Percentiles rank a stretch among this genome's conserved stretches.
Evolutionary conservation across 441 rosid species (phyloP).

Genomic region (Populus hybrid): DNA sequence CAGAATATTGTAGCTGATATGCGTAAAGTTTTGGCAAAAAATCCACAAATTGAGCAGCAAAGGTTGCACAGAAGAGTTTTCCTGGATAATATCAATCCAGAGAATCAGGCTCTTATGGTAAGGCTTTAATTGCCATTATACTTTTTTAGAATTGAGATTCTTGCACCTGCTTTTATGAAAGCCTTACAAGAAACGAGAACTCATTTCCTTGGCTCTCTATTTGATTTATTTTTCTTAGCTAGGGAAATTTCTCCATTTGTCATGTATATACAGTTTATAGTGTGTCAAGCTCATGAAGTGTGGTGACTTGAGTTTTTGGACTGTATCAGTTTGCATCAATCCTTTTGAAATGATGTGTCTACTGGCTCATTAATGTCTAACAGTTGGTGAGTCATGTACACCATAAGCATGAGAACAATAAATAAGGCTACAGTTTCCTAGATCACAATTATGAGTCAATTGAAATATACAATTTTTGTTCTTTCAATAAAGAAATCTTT

Average conservation of each 20-base stretch:
- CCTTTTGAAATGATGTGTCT: not conserved
- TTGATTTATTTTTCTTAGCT: not conserved
- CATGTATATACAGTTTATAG: not conserved
- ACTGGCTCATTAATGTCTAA: not conserved
- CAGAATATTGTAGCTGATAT: slow-evolving; percentile 92
- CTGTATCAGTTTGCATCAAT: not conserved
- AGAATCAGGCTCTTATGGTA: slow-evolving; percentile 89
- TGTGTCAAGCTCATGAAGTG: slow-evolving; percentile 1
- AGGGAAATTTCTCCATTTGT: not conserved
- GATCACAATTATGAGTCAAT: not conserved
- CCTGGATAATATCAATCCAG: slow-evolving; percentile 70
- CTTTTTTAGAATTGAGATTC: not conserved
- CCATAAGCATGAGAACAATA: not conserved
- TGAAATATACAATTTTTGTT: not conserved
- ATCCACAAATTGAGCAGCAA: slow-evolving; percentile 96
- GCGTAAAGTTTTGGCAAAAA: slow-evolving; percentile 94
- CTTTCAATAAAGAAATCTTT: not conserved
- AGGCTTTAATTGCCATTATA: slow-evolving; percentile 17
- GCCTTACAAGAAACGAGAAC: not conserved
- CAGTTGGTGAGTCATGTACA: not conserved
- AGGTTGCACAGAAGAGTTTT: slow-evolving; percentile 89
- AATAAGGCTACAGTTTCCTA: not conserved
- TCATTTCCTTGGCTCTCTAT: not conserved
- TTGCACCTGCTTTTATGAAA: not conserved
- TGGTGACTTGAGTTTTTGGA: not conserved